Conservation (phyloP, 2,329 filamentous ascomycete species). For the Diplodia scrobiculata region DNA sequence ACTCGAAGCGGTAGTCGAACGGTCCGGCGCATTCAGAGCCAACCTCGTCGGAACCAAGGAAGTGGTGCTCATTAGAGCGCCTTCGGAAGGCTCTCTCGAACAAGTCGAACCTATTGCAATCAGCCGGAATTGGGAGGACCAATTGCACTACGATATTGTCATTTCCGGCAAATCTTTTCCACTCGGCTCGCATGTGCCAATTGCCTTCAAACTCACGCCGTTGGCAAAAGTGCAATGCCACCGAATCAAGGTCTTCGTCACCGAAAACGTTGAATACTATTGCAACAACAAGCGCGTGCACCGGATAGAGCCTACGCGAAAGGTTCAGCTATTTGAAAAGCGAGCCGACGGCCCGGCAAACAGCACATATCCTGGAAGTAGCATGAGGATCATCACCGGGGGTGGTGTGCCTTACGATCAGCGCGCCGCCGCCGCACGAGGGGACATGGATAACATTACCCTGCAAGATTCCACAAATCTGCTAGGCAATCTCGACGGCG, state of each 20-base stretch:
- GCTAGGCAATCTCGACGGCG: conserved; percentile 75
- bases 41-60: conserved; percentile 83
- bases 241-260: conserved; percentile 86
- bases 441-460: conserved; percentile 53
- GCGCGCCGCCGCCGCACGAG: conserved; percentile 58
- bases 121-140: conserved; percentile 90
- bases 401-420: conserved; percentile 73
- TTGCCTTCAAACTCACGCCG: conserved; percentile 90
- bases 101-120: conserved; percentile 93
- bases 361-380: conserved; percentile 72
- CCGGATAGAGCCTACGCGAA: conserved; percentile 78
- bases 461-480: conserved; percentile 66
- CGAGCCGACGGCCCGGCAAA: conserved; percentile 75
- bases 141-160: conserved; percentile 92
- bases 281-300: conserved; percentile 83
- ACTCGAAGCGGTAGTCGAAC: conserved; percentile 79
- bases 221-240: conserved; percentile 92
- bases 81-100: conserved; percentile 83
- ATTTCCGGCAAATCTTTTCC: conserved; percentile 96
- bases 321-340: conserved; percentile 86
- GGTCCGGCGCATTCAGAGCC: conserved; percentile 84
- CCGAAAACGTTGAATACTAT: conserved; percentile 89
- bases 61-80: conserved; percentile 79
- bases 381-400: conserved; percentile 74
- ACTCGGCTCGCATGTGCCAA: conserved; percentile 81